Conservation (phyloP, 768 basidiomycete species). For the Lactifluus subvellereus region DNA sequence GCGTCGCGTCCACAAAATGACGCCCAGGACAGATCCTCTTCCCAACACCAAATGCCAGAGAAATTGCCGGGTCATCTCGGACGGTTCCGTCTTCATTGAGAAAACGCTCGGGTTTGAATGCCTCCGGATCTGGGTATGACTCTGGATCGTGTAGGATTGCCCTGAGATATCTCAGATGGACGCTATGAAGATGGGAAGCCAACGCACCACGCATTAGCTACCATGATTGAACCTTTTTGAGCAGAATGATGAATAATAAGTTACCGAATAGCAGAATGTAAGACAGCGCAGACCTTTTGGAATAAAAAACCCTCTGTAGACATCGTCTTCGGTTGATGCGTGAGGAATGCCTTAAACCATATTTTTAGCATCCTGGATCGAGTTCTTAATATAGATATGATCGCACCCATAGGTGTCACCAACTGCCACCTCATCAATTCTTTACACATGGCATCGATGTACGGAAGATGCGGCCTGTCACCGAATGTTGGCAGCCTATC, state of each 20-base stretch:
- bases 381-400: not conserved
- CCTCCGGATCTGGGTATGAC: slow-evolving; percentile 17
- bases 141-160: slow-evolving; percentile 15
- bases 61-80: slow-evolving; percentile 8
- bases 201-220: slow-evolving; percentile 14
- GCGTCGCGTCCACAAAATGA: slow-evolving; percentile 22
- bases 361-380: too few species aligned
- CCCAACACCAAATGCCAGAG: slow-evolving; percentile 9
- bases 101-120: slow-evolving; percentile 22
- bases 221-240: not conserved
- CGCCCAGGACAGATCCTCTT: slow-evolving; percentile 25
- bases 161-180: not conserved
- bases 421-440: too few species aligned
- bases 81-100: slow-evolving; percentile 14
- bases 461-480: too few species aligned
- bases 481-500: slow-evolving; percentile 27
- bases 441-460: too few species aligned
- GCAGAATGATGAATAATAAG: not conserved
- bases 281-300: slow-evolving; percentile 4
- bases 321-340: slow-evolving; percentile 3
- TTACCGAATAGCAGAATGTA: too few species aligned
- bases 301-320: slow-evolving; percentile 12
- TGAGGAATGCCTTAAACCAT: not conserved
- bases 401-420: slow-evolving; percentile 11
- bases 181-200: not conserved